Evolutionary conservation across 306 rosid genomes (phyloP).

Genomic region (cucumber (Cucumis sativus)): DNA sequence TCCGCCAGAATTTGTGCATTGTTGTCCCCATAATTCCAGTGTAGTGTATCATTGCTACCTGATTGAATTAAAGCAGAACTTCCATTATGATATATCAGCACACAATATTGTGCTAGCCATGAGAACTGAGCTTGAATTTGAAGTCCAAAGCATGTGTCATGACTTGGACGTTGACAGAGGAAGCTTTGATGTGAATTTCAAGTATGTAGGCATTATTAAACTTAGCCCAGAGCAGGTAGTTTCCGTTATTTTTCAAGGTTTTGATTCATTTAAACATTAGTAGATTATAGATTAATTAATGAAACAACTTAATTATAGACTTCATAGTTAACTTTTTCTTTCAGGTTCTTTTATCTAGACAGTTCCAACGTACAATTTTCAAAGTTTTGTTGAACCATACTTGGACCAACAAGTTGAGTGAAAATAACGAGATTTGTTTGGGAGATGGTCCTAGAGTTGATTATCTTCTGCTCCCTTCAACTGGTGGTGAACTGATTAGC

Average conservation of each 20-base stretch:
- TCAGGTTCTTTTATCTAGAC: slow-evolving; percentile 48
- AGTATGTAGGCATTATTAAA: slow-evolving; percentile 30
- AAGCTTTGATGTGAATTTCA: slow-evolving; percentile 27
- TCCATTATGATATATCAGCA: slow-evolving; percentile 29
- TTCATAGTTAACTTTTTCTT: slow-evolving; percentile 5
- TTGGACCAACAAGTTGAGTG: slow-evolving; percentile 12
- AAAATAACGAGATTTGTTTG: slow-evolving; percentile 7
- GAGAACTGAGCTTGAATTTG: slow-evolving; percentile 39
- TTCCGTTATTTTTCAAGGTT: slow-evolving; percentile 2
- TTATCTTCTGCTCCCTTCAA: slow-evolving; percentile 68
- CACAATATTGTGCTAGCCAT: slow-evolving; percentile 42
- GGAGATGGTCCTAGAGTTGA: slow-evolving; percentile 40
- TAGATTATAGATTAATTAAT: not conserved
- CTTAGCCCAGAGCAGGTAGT: slow-evolving; percentile 46
- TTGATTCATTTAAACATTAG: not conserved
- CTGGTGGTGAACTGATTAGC: slow-evolving; percentile 21
- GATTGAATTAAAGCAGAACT: slow-evolving; percentile 46
- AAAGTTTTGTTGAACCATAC: slow-evolving; percentile 29
- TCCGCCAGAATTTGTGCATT: slow-evolving; percentile 46
- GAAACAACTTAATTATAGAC: not conserved
- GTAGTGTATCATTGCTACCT: slow-evolving; percentile 50
- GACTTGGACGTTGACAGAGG: slow-evolving; percentile 42
- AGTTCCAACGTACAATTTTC: slow-evolving; percentile 50
- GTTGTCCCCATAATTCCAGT: slow-evolving; percentile 7
- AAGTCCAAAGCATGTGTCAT: slow-evolving; percentile 30